A percentile compares a stretch with the other conserved stretches of the same genome.
Conservation (phyloP, 345 rosid genomes). For the Mercurialis annua region DNA sequence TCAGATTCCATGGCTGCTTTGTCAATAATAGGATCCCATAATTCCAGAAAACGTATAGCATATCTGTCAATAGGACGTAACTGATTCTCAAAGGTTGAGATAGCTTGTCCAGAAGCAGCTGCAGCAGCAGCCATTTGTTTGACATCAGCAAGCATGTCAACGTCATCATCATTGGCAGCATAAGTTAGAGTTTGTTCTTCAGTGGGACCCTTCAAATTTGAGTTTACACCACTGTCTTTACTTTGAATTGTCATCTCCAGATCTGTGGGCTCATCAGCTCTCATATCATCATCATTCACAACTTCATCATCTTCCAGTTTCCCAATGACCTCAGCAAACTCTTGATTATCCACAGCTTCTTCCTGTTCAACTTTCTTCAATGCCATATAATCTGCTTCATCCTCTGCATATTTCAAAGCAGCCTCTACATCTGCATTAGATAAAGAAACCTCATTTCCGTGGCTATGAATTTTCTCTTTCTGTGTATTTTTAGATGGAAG, state of each 20-base stretch:
- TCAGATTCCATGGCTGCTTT: conserved; percentile 69
- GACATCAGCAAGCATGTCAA: conserved; percentile 87
- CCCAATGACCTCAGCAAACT: conserved; percentile 87
- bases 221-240: conserved; percentile 39
- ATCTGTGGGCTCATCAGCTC: conserved; percentile 71
- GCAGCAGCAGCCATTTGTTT: conserved; percentile 95
- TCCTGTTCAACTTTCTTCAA: conserved; percentile 95
- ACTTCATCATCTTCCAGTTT: conserved; percentile 90
- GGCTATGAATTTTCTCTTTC: conserved; percentile 43
- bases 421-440: conserved; percentile 98
- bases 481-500: conserved; percentile 50
- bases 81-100: conserved; percentile 78
- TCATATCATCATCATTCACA: conserved; percentile 75
- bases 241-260: conserved; percentile 33
- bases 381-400: conserved; percentile 99
- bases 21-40: conserved; percentile 93
- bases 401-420: conserved; percentile 94
- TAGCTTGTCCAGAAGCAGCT: conserved; percentile 86
- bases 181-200: conserved; percentile 58
- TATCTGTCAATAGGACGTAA: conserved; percentile 94
- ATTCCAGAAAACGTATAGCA: conserved; percentile 77
- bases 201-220: conserved; percentile 31
- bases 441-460: conserved; percentile 51
- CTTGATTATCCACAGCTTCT: conserved; percentile 99
- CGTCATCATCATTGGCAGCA: conserved; percentile 75